phyloP scores from a whole-genome alignment of 2,329 filamentous ascomycete species.

The Aureobasidium sp. region DNA sequence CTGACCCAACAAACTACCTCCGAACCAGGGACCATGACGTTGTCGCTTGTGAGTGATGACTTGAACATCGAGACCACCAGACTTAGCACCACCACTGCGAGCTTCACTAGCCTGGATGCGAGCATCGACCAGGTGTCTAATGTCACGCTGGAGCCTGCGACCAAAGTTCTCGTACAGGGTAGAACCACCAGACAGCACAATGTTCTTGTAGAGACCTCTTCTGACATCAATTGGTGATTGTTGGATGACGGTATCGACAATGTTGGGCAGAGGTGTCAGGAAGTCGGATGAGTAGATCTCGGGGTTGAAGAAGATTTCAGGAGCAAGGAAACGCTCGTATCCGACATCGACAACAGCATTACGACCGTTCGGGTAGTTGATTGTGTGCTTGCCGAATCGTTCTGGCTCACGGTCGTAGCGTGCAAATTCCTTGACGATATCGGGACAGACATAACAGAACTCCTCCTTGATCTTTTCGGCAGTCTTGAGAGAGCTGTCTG shows the following conservation, averaged over 20 bases:
- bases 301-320: slow-evolving; percentile 99
- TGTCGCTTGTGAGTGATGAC: slow-evolving; percentile 97
- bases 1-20: slow-evolving; percentile 90
- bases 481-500: slow-evolving; percentile 93
- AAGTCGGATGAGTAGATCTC: slow-evolving; percentile 99
- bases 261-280: slow-evolving; percentile 84
- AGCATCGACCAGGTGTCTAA: slow-evolving; percentile 89
- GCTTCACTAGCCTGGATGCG: slow-evolving; percentile 89
- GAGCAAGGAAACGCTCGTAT: slow-evolving; percentile 95
- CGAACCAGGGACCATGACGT: slow-evolving; percentile 96
- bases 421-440: slow-evolving; percentile 97
- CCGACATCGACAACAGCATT: slow-evolving; percentile 84
- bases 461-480: slow-evolving; percentile 98
- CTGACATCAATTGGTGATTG: slow-evolving; percentile 96
- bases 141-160: slow-evolving; percentile 89
- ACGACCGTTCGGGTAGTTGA: slow-evolving; percentile 77
- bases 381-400: slow-evolving; percentile 83
- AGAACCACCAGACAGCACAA: slow-evolving; percentile 92
- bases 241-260: slow-evolving; percentile 95
- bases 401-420: slow-evolving; percentile 87
- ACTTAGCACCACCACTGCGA: slow-evolving; percentile 83
- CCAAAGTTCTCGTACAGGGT: slow-evolving; percentile 99
- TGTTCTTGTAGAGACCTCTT: slow-evolving; percentile 98
- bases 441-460: slow-evolving; percentile 95
- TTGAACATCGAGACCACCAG: slow-evolving; percentile 90